phyloP scores from a whole-genome alignment of 192 early-diverging fungal genomes.

The Coemansia sp. region DNA sequence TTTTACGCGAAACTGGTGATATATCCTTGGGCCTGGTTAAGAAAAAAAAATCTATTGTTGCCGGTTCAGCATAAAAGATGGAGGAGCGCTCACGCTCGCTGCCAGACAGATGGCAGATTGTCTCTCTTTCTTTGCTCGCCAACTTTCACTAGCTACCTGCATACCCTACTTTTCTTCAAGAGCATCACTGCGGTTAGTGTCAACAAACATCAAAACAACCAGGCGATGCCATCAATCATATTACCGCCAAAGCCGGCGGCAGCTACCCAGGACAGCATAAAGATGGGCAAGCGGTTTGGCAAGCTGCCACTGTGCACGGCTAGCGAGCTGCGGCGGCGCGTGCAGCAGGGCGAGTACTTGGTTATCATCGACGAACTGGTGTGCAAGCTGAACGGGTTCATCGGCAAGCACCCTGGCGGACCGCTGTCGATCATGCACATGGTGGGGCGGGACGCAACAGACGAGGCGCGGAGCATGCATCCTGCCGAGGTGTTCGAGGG shows the following conservation, averaged over 20 bases:
- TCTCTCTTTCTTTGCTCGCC: background rate
- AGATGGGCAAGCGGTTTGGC: conserved; percentile 11
- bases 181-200: conserved; percentile 1
- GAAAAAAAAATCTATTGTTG: background rate
- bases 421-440: conserved; percentile 86
- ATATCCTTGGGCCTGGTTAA: background rate
- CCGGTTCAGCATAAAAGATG: background rate
- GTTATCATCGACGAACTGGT: conserved; percentile 87
- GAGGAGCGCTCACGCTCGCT: background rate
- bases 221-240: conserved; percentile 11
- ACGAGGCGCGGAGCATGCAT: conserved; percentile 86
- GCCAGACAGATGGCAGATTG: background rate
- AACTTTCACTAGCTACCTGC: background rate
- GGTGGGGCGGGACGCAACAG: conserved; percentile 90
- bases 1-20: background rate
- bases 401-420: conserved; percentile 91
- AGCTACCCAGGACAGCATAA: background rate
- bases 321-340: conserved; percentile 43
- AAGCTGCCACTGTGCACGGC: conserved; percentile 47
- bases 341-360: conserved; percentile 71
- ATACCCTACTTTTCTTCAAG: background rate
- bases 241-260: background rate
- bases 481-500: conserved; percentile 78
- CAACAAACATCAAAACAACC: background rate
- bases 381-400: conserved; percentile 83